Conservation (phyloP, 768 basidiomycete genomes). For the Nevesoporus exiguus region DNA sequence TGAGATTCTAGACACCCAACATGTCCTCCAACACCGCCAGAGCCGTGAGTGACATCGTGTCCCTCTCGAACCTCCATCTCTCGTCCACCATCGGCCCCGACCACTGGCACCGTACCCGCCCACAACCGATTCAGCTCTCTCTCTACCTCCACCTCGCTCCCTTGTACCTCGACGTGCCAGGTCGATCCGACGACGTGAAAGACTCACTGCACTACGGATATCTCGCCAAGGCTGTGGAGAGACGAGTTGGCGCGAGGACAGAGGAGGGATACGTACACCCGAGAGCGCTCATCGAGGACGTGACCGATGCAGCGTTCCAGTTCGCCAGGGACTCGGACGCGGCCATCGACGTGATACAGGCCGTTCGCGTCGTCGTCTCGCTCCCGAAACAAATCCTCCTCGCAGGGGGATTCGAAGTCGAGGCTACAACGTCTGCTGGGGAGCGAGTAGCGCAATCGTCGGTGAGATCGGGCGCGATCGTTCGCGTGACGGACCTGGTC, state of each 20-base stretch:
- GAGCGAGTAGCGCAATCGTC: background rate
- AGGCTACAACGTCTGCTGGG: slow-evolving; percentile 29
- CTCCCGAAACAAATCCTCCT: slow-evolving; percentile 52
- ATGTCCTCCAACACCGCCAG: background rate
- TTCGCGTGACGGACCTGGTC: slow-evolving; percentile 44
- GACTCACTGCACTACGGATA: slow-evolving; percentile 66
- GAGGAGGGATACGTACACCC: slow-evolving; percentile 26
- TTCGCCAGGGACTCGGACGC: slow-evolving; percentile 21
- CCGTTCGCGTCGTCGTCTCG: slow-evolving; percentile 41
- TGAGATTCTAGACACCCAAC: background rate
- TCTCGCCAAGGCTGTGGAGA: slow-evolving; percentile 48
- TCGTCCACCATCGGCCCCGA: slow-evolving; percentile 45
- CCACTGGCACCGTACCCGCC: slow-evolving; percentile 45
- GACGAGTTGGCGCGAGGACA: slow-evolving; percentile 18
- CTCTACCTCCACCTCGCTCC: slow-evolving; percentile 42
- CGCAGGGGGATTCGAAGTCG: slow-evolving; percentile 41
- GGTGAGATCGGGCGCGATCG: slow-evolving; percentile 21
- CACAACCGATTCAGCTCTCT: slow-evolving; percentile 52
- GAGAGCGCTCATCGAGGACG: slow-evolving; percentile 34
- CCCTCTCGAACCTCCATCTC: slow-evolving; percentile 41
- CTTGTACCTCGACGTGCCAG: slow-evolving; percentile 43
- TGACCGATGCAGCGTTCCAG: slow-evolving; percentile 36
- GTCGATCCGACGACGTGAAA: slow-evolving; percentile 46
- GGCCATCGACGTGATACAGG: slow-evolving; percentile 1
- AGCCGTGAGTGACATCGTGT: slow-evolving; percentile 40